phyloP scores from a whole-genome alignment of 345 rosid species.

The Melastoma malabathricum region DNA sequence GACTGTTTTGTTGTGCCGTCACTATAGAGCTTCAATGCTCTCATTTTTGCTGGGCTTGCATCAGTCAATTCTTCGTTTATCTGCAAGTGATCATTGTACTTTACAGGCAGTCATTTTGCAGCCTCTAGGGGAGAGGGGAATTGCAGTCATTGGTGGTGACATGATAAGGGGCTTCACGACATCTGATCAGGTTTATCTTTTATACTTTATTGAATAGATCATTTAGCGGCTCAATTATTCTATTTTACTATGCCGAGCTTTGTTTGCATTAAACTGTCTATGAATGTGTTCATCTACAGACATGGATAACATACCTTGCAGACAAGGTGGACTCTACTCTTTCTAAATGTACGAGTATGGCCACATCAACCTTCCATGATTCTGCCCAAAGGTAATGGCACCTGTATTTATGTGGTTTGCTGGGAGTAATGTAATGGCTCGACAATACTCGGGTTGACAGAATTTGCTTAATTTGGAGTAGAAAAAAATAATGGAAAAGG shows the following conservation, averaged over 20 bases:
- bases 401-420: no score
- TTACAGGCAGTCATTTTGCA: conserved; percentile 82
- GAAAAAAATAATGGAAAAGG: not conserved
- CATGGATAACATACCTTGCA: conserved; percentile 72
- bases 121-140: conserved; percentile 76
- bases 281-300: conserved; percentile 19
- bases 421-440: no score
- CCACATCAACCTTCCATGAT: conserved; percentile 18
- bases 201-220: not conserved
- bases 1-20: no score
- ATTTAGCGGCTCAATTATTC: not conserved
- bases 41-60: no score
- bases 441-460: no score
- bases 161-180: conserved; percentile 78
- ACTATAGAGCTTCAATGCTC: no score
- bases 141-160: conserved; percentile 71
- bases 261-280: not conserved
- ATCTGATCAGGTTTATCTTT: conserved; percentile 62
- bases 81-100: conserved; percentile 6
- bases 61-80: no score
- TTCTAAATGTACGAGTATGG: conserved; percentile 23
- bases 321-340: conserved; percentile 74
- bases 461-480: no score
- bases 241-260: no score
- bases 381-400: no score